A percentile compares a stretch with the other conserved stretches of the same genome.
phyloP scores from a whole-genome alignment of 1,284 basidiomycete genomes.

The Marasmius fiardii region DNA sequence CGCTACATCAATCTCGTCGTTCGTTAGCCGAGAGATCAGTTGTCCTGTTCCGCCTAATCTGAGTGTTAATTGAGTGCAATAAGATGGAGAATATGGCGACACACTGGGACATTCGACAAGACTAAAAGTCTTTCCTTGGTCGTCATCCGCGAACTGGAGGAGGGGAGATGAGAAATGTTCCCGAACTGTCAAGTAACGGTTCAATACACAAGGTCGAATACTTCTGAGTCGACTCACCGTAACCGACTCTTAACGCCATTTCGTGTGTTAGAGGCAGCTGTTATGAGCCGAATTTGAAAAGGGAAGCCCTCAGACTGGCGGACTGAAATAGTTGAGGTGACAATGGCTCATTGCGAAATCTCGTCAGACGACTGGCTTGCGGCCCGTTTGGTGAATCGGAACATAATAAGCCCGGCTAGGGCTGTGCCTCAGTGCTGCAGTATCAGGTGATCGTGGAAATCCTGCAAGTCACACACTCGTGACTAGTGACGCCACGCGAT shows the following conservation, averaged over 20 bases:
- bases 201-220: background rate
- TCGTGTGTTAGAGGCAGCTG: constrained; percentile 1
- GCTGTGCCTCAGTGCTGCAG: no score
- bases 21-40: constrained; percentile 78
- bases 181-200: constrained; percentile 47
- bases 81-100: constrained; percentile 17
- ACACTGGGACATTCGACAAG: constrained; percentile 88
- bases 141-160: constrained; percentile 68
- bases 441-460: background rate
- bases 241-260: constrained; percentile 44
- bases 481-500: no score
- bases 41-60: constrained; percentile 83
- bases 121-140: constrained; percentile 69
- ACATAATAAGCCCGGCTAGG: no score
- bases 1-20: constrained; percentile 86
- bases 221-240: constrained; percentile 31
- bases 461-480: background rate
- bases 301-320: no score
- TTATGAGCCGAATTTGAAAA: no score
- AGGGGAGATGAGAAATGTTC: constrained; percentile 93
- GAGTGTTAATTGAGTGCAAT: constrained; percentile 1
- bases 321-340: no score
- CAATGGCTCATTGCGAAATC: no score
- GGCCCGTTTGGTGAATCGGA: no score
- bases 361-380: no score